These are phyloP conservation scores for Tephrocybe sp. DNA, from an alignment of 768 basidiomycete species.

Conservation along the genomic window DNA sequence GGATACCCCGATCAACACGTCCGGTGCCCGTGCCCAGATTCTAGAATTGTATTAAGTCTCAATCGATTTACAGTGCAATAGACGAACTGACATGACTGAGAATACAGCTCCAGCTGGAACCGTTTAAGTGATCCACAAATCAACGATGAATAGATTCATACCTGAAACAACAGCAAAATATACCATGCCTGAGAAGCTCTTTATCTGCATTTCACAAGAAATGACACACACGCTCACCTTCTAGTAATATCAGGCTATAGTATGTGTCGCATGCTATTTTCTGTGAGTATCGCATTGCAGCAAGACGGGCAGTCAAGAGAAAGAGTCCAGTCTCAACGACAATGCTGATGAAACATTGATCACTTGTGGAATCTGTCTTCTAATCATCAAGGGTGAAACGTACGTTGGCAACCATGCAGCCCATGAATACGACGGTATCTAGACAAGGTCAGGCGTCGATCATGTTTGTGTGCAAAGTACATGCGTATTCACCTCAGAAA, in stretches of 20 bases:
- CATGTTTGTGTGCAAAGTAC: neutral
- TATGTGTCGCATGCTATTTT: neutral
- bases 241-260: slow-evolving; percentile 10
- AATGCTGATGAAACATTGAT: neutral
- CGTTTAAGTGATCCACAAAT: neutral
- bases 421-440: slow-evolving; percentile 13
- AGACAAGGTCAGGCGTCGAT: neutral
- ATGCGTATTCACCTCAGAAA: neutral
- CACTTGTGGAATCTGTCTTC: neutral
- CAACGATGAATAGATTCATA: neutral
- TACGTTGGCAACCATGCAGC: slow-evolving; percentile 14
- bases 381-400: neutral
- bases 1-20: slow-evolving; percentile 2
- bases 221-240: slow-evolving; percentile 1
- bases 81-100: slow-evolving; percentile 5
- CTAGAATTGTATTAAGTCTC: slow-evolving; percentile 2
- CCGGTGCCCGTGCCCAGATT: slow-evolving; percentile 3
- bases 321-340: slow-evolving; percentile 10
- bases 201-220: neutral
- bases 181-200: neutral
- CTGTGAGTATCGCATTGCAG: neutral
- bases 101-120: slow-evolving; percentile 7
- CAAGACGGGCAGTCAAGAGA: slow-evolving; percentile 2
- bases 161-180: slow-evolving; percentile 12
- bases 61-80: too few relatives aligned